Conservation (phyloP, 129 eudicot species). For the Solidago caesia region DNA sequence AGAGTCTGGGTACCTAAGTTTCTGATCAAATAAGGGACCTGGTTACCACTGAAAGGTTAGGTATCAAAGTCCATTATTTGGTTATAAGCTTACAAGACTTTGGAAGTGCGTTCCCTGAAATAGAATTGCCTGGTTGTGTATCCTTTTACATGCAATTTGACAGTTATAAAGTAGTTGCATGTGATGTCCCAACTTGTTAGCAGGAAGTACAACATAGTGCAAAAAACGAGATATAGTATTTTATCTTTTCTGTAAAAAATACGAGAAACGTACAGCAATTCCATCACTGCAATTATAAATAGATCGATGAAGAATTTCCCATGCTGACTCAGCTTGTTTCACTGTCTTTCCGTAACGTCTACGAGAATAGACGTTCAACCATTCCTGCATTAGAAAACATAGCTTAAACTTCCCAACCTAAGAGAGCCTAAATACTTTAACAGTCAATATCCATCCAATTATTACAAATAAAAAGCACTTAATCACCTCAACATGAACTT, state of each 20-base stretch:
- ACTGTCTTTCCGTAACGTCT: conserved; percentile 87
- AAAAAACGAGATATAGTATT: not conserved
- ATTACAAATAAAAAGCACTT: not conserved
- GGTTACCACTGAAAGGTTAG: too few relatives aligned
- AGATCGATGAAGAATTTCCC: conserved; percentile 80
- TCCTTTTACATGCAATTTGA: not conserved
- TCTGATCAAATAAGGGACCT: not conserved
- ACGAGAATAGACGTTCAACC: conserved; percentile 73
- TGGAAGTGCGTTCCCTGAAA: not conserved
- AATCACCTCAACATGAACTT: conserved; percentile 61
- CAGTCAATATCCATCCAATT: not conserved
- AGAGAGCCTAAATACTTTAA: not conserved
- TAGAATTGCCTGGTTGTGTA: not conserved
- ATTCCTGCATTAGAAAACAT: conserved; percentile 54
- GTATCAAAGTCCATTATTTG: not conserved
- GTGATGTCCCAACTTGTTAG: not conserved
- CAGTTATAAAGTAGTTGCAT: not conserved
- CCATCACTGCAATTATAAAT: conserved; percentile 87
- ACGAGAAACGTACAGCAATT: conserved; percentile 66
- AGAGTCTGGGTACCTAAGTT: not conserved
- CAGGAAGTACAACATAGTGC: not conserved
- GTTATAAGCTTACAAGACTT: not conserved
- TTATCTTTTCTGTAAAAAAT: not conserved
- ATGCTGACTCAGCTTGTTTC: conserved; percentile 65
- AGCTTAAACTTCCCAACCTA: not conserved